Evolutionary conservation across 495 filamentous ascomycete species (phyloP), one percentile per base, ranked within the genome.

Genomic region (Aspergillus taichungensis): DNA sequence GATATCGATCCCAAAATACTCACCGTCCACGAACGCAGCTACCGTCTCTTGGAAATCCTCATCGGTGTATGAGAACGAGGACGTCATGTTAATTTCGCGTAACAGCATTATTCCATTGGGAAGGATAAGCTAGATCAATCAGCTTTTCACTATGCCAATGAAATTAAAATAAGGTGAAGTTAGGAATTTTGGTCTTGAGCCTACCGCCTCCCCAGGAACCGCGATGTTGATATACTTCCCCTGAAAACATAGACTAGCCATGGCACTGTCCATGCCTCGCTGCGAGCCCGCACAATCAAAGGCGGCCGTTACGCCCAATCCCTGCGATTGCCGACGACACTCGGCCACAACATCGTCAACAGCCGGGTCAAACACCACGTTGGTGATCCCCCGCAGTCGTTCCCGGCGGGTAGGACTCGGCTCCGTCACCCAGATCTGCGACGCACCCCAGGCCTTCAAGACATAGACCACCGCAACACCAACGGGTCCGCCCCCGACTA

Each of bases 401-500:
- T 47, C 45, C 24, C 50, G 30, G 3, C 50, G 29, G 10, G 14
- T 30, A 13, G 18, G 6, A 52, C 24, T 30, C 3, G 41, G 36
- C 31, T 48, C 50, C 59, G 63, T 43, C n/a, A 52, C 50, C 27
- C 43, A 10, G 8, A 45, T 33, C 10, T 56, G 62, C 11, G 68
- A 57, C 8, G 68, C 65, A n/a, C 64, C 71, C 43, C 57, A 62
- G 0, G 73, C 74, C 30, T 54, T 63, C 2, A 81, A 65, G 6
- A 63, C 66, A 42, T 71, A 73, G 29, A 76, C 66, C 14, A 77
- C 66, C 5, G 73, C 61, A 6, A 81, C 62, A 14, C 77, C 76
- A 37, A 81, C 78, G 0, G 77, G 77, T 2, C 77, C 77, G 1
- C 69, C 76, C 8, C 77, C 77, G 7, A 78, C 55, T 33, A 81